These are phyloP conservation scores for Groenewaldozyma salmanticensis DNA, from an alignment of 805 yeast species.

Conservation along the genomic window DNA sequence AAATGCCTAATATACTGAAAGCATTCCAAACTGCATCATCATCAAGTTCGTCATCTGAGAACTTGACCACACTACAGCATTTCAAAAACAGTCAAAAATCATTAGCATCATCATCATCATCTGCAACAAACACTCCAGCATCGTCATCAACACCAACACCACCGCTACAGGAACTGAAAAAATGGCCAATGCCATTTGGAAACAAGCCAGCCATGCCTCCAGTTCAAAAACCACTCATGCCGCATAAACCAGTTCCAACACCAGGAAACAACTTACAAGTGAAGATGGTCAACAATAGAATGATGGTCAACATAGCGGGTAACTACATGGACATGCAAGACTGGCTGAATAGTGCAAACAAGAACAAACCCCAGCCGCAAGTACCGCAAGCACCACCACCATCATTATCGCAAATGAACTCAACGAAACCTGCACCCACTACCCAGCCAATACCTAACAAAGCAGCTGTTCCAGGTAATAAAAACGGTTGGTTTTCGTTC, in stretches of 20 bases:
- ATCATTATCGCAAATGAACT: background rate
- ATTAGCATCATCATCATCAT: conserved; percentile 1
- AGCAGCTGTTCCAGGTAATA: background rate
- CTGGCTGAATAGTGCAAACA: conserved; percentile 14
- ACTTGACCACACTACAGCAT: conserved; percentile 5
- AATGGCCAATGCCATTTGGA: conserved; percentile 1
- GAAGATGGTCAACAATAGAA: conserved; percentile 18
- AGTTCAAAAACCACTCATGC: background rate
- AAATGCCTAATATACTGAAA: conserved; percentile 17
- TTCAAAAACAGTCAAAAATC: no score
- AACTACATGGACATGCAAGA: conserved; percentile 22
- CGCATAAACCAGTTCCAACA: conserved; percentile 4
- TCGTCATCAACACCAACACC: background rate
- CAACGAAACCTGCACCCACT: background rate
- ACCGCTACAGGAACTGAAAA: background rate
- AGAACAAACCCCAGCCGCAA: background rate
- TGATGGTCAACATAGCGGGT: conserved; percentile 18
- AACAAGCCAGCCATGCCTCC: conserved; percentile 1
- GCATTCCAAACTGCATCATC: conserved; percentile 15
- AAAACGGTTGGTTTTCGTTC: background rate
- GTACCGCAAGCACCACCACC: background rate
- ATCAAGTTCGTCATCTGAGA: background rate
- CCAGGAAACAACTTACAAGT: conserved; percentile 13
- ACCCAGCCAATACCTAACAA: background rate
- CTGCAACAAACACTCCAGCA: background rate